Conservation (phyloP, 306 rosid species). For the Cucumis melo region DNA sequence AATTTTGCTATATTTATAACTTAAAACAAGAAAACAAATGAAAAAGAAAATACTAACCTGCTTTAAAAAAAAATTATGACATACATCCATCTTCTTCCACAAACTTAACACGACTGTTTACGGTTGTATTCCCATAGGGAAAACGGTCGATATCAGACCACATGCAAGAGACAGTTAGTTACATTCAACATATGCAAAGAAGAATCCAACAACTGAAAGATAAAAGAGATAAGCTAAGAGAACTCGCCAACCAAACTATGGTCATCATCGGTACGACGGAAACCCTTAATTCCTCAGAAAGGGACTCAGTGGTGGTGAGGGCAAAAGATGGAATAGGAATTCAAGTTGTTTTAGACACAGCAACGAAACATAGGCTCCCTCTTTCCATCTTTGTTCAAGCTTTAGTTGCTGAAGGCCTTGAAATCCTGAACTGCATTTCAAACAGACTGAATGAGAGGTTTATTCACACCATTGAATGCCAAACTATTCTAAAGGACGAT, state of each 20-base stretch:
- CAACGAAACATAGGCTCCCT: slow-evolving; percentile 16
- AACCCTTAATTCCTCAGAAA: not conserved
- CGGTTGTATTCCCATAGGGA: slow-evolving; percentile 11
- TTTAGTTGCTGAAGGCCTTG: slow-evolving; percentile 22
- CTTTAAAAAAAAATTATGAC: too few species aligned
- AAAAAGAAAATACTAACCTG: too few species aligned
- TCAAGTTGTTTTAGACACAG: slow-evolving; percentile 22
- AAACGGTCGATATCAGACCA: slow-evolving; percentile 35
- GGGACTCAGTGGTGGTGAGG: not conserved
- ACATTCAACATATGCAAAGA: slow-evolving; percentile 19
- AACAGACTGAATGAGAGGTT: not conserved
- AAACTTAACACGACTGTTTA: too few species aligned
- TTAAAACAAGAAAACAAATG: too few species aligned
- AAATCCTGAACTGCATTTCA: slow-evolving; percentile 10
- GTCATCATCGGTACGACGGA: not conserved
- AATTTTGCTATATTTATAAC: too few species aligned
- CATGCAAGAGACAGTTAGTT: slow-evolving; percentile 19
- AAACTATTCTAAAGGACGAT: not conserved
- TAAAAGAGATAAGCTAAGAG: slow-evolving; percentile 21
- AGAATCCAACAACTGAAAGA: slow-evolving; percentile 11
- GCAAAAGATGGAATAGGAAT: slow-evolving; percentile 3
- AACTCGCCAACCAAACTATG: not conserved
- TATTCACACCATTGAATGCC: not conserved
- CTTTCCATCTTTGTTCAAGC: slow-evolving; percentile 17
- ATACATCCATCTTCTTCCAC: too few species aligned